Base-by-base conservation (phyloP, 768 basidiomycete genomes). In the Rossbeevera mucosa region DNA sequence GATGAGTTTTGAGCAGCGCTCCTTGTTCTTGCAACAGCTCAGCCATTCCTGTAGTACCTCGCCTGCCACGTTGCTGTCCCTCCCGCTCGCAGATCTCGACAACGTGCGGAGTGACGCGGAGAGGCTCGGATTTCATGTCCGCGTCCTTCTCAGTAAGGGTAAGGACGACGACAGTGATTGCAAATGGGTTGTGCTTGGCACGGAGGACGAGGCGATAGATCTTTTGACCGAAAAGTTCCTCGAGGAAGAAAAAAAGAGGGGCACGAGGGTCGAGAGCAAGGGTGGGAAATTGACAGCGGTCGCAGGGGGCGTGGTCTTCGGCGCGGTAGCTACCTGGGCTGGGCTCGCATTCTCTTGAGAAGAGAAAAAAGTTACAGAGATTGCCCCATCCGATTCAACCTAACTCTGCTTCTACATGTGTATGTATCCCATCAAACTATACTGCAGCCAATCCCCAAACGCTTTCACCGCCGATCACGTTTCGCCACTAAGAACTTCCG, bases 301-400 rank as follows among this genome's bases (percentile, higher is more conserved):
- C 46, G 81, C 81, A 54, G 77, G 80, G 16, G 80, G 78, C 43
- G 80, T 76, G n/a, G 72, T 83, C 16, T 75, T 83, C 18, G 83
- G 83, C 36, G 82, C 79, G 36, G 79, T 82, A 7, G 80, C 80
- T 38, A 74, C 80, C 45, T 82, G 76, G 72, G 79, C 79, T 18
- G 80, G 81, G 14, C 72, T 84, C 48, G 83, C 83, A 28, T 71
- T 72, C 73, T 77, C 66, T 58, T 80, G 55, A 77, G 41, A 24
- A 20, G 36, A 18, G 11, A 12, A 20, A 20, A 45, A 38, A 18
- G 36, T 6, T 38, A n/a, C 38, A 20, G 26, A 29, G 41, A 44
- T 48, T 47, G 25, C 14, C 25, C 18, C 30, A 51, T 47, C 33
- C 25, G 8, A 43, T 25, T 5, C 18, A n/a, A 14, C 11, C 36